Percentiles rank a stretch among this genome's conserved stretches.
Conservation (phyloP, 2,329 filamentous ascomycete species). For the Venturia carpophila region DNA sequence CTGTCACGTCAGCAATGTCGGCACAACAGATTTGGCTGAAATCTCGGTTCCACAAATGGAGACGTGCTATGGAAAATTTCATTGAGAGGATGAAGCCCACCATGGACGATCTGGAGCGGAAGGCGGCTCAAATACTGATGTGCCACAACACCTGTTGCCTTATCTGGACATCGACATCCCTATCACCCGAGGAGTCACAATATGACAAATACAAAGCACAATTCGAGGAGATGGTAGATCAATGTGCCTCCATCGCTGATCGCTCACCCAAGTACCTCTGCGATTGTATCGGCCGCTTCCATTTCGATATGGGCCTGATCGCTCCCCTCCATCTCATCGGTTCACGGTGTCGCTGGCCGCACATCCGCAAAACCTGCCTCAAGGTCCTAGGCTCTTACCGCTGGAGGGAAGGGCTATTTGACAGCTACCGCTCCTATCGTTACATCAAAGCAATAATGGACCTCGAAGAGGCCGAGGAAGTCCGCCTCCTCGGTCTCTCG, state of each 20-base stretch:
- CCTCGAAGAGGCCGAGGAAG: slow-evolving; percentile 10
- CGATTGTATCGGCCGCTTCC: slow-evolving; percentile 10
- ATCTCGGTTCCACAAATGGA: background rate
- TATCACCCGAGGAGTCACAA: slow-evolving; percentile 13
- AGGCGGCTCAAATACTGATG: background rate
- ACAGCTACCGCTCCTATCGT: slow-evolving; percentile 14
- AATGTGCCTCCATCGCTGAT: slow-evolving; percentile 7
- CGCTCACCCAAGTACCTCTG: slow-evolving; percentile 11
- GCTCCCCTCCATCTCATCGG: slow-evolving; percentile 12
- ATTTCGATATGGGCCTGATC: slow-evolving; percentile 15
- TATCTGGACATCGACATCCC: slow-evolving; percentile 14
- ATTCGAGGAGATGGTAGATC: slow-evolving; percentile 15
- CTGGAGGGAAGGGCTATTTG: slow-evolving; percentile 16
- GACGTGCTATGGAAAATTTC: slow-evolving; percentile 9
- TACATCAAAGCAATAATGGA: slow-evolving; percentile 13
- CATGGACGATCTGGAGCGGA: background rate
- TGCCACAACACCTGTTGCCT: background rate
- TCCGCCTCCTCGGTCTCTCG: slow-evolving; percentile 9
- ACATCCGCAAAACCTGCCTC: slow-evolving; percentile 6
- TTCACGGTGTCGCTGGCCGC: slow-evolving; percentile 10
- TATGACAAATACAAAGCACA: slow-evolving; percentile 15
- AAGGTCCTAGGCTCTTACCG: slow-evolving; percentile 7
- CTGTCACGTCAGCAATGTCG: background rate
- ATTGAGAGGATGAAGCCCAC: background rate
- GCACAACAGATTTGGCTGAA: background rate